Conservation (phyloP, 2,329 filamentous ascomycete species). For the Leptographium flavum region DNA sequence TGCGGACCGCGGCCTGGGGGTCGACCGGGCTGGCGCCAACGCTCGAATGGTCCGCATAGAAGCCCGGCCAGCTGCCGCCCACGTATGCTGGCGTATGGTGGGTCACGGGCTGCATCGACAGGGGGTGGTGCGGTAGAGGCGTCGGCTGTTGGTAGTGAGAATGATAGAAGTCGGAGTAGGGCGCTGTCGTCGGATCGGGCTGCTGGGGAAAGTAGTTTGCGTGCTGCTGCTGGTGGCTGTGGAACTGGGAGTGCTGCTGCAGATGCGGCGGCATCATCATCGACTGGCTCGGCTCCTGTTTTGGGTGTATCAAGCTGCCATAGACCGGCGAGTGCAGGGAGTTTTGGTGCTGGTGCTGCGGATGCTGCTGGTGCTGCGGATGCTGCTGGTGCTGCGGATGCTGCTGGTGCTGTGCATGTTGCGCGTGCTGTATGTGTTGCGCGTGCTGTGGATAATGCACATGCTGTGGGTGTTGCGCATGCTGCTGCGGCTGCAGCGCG, state of each 20-base stretch:
- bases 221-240: constrained; percentile 2
- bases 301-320: not conserved
- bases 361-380: constrained; percentile 2
- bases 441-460: not conserved
- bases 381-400: constrained; percentile 4
- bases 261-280: not conserved
- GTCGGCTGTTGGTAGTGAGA: constrained; percentile 1
- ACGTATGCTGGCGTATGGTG: not conserved
- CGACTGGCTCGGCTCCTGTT: not conserved
- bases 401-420: not conserved
- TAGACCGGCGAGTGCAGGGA: not conserved
- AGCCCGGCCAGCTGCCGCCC: constrained; percentile 6
- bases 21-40: not conserved
- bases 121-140: not conserved
- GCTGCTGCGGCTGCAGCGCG: not conserved
- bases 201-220: constrained; percentile 5
- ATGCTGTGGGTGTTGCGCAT: not conserved
- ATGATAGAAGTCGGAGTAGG: constrained; percentile 7
- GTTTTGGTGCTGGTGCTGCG: constrained; percentile 1
- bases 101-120: not conserved
- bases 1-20: not conserved
- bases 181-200: not conserved
- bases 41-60: constrained; percentile 2
- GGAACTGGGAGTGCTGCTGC: not conserved
- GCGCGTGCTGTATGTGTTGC: constrained; percentile 5